Percentiles rank a stretch among this genome's conserved stretches.
phyloP scores from a whole-genome alignment of 2,329 filamentous ascomycete genomes.

The Uncinocarpus reesii region DNA sequence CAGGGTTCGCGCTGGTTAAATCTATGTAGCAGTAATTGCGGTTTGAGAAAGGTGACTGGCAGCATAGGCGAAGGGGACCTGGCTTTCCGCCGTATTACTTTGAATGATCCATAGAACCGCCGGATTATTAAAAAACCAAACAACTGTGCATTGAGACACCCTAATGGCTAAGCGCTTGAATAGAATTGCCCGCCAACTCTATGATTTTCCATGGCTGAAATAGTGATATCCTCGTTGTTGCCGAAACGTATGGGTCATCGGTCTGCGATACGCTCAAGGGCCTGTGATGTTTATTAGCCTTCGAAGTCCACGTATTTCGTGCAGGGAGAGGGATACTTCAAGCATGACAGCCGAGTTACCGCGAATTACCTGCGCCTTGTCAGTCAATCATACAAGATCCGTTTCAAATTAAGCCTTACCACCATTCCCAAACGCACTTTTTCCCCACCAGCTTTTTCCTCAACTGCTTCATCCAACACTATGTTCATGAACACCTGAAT shows the following conservation, averaged over 20 bases:
- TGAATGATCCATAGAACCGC: neutral
- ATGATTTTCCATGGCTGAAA: no score
- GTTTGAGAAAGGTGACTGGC: no score
- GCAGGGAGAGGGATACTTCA: conserved; percentile 45
- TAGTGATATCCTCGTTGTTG: no score
- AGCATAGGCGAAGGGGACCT: no score
- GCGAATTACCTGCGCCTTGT: conserved; percentile 63
- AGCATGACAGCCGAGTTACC: conserved; percentile 99
- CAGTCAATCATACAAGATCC: neutral
- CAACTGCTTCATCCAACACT: conserved; percentile 90
- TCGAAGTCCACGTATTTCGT: neutral
- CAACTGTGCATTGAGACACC: no score
- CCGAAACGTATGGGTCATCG: conserved; percentile 31
- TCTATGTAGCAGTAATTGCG: no score
- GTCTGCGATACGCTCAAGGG: conserved; percentile 36
- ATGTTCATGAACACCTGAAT: conserved; percentile 91
- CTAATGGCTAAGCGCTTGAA: no score
- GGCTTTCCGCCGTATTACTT: neutral
- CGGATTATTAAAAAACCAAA: no score
- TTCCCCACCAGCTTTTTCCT: conserved; percentile 85
- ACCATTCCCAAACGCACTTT: conserved; percentile 89
- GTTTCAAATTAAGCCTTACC: conserved; percentile 39
- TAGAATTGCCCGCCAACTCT: no score
- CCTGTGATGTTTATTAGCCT: conserved; percentile 19
- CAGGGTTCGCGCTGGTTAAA: no score